A percentile compares a stretch with the other conserved stretches of the same genome.
Evolutionary conservation across 2,329 filamentous ascomycete genomes (phyloP).

Genomic region (Botrytis porri): DNA sequence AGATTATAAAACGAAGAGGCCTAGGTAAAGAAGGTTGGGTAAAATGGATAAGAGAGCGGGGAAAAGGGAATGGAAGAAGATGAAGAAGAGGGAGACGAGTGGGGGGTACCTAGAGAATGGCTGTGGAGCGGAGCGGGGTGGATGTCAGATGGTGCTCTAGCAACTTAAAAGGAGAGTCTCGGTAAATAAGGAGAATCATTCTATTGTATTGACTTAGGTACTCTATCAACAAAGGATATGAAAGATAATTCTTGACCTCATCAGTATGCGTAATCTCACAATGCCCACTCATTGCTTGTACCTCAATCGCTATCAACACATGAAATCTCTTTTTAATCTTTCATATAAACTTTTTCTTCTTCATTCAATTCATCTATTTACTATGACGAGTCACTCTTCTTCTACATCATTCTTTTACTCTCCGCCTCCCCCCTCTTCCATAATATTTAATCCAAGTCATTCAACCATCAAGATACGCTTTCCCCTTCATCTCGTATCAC

Average conservation of each 20-base stretch:
- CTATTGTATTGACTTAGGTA: too few species aligned
- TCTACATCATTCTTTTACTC: slow-evolving; percentile 6
- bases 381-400: neutral
- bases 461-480: neutral
- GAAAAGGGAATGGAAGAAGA: neutral
- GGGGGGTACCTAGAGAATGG: neutral
- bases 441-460: neutral
- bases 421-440: neutral
- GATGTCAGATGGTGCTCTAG: neutral
- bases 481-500: neutral
- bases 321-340: neutral
- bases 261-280: too few species aligned
- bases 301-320: neutral
- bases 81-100: neutral
- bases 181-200: too few species aligned
- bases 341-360: neutral
- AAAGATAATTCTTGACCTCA: too few species aligned
- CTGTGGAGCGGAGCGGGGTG: neutral
- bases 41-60: neutral
- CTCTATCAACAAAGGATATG: too few species aligned
- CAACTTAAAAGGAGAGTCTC: too few species aligned
- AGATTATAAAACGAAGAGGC: neutral
- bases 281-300: neutral
- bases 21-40: neutral
- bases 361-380: neutral